A percentile compares a stretch with the other conserved stretches of the same genome.
These are phyloP conservation scores for Musa schizocarpa DNA, from an alignment of 176 grass and related monocot genomes.

Conservation along the genomic window DNA sequence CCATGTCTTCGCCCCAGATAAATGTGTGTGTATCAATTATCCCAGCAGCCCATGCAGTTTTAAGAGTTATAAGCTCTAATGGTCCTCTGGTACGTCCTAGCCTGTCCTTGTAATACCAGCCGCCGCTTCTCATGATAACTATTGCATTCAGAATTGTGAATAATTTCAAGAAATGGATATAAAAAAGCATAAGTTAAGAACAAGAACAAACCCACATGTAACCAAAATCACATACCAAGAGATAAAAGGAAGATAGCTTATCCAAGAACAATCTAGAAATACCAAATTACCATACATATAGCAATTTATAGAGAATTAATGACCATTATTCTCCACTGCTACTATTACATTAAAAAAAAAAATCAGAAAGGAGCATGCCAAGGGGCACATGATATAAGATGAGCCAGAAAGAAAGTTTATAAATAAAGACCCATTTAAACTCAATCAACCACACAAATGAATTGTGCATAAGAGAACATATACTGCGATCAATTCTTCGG, in stretches of 20 bases:
- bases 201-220: background rate
- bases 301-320: background rate
- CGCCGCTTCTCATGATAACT: constrained; percentile 41
- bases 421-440: background rate
- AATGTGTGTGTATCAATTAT: constrained; percentile 35
- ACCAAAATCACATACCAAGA: background rate
- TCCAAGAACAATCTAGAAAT: background rate
- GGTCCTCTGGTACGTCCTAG: constrained; percentile 31
- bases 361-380: background rate
- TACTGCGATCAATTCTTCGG: too few species aligned
- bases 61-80: constrained; percentile 30
- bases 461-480: background rate
- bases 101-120: constrained; percentile 36
- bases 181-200: background rate
- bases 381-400: background rate
- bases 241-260: background rate
- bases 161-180: background rate
- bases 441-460: background rate
- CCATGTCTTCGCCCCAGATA: constrained; percentile 35
- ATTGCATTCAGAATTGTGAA: background rate
- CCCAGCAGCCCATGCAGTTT: constrained; percentile 34
- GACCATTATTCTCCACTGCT: background rate
- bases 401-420: background rate
- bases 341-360: background rate
- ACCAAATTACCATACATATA: background rate